These are phyloP conservation scores for Spizellomyces sp. DNA, from an alignment of 192 early-diverging fungal genomes.

Conservation along the genomic window DNA sequence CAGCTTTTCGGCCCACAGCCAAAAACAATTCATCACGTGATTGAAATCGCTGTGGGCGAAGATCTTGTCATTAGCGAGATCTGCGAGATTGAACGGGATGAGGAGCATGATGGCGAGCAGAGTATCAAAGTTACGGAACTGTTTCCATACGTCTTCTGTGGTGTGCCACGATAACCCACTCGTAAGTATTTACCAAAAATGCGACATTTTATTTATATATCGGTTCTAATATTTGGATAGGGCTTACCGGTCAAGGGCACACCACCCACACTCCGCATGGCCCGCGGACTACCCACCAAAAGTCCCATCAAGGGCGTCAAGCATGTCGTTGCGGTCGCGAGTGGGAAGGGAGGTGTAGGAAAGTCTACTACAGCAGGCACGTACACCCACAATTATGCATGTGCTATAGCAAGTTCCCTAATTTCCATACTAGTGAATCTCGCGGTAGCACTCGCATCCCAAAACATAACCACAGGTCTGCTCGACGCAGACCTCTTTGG, in stretches of 20 bases:
- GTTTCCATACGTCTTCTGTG: too few species aligned
- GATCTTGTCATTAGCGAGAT: too few species aligned
- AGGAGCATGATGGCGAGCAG: too few species aligned
- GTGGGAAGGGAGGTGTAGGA: slow-evolving; percentile 91
- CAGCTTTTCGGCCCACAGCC: too few species aligned
- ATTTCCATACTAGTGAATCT: slow-evolving; percentile 63
- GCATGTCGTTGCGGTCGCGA: slow-evolving; percentile 78
- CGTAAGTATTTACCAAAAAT: too few species aligned
- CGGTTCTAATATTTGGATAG: too few species aligned
- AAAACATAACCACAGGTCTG: slow-evolving; percentile 58
- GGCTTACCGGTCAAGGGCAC: neutral
- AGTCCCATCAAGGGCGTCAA: slow-evolving; percentile 70
- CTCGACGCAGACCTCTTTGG: slow-evolving; percentile 94
- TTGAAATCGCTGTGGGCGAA: too few species aligned
- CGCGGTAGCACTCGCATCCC: slow-evolving; percentile 68
- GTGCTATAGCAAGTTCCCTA: neutral
- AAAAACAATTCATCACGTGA: too few species aligned
- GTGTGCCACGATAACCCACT: too few species aligned
- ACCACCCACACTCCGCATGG: slow-evolving; percentile 21
- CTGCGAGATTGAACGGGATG: too few species aligned
- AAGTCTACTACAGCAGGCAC: slow-evolving; percentile 85
- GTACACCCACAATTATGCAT: neutral
- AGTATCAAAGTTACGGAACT: too few species aligned
- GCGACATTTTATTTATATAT: too few species aligned
- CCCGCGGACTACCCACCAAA: slow-evolving; percentile 70